These are phyloP conservation scores for Ramicandelaber brevisporus DNA, from an alignment of 192 early-diverging fungal species.

Conservation along the genomic window DNA sequence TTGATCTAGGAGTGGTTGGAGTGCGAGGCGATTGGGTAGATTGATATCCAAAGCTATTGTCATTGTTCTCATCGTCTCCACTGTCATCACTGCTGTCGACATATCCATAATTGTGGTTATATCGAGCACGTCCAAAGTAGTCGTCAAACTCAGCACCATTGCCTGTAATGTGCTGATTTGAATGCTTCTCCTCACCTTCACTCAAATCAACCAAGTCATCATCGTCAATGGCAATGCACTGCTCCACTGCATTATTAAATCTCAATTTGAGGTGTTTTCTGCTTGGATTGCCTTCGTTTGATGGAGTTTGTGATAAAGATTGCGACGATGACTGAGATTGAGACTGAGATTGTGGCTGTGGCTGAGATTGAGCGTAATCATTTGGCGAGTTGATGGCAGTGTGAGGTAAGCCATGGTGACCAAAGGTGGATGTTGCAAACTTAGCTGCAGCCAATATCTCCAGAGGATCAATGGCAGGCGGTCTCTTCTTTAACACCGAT, in stretches of 20 bases:
- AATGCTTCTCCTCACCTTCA: no score
- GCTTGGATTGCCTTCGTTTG: no score
- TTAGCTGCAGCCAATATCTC: no score
- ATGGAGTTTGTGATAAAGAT: no score
- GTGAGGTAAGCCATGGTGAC: background rate
- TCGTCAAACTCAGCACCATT: no score
- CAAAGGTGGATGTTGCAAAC: background rate
- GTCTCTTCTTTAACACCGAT: no score
- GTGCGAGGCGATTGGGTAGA: background rate
- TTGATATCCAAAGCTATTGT: background rate
- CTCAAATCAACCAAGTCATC: no score
- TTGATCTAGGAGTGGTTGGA: no score
- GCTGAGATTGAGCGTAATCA: background rate
- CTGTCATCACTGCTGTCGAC: background rate
- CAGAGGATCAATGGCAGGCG: no score
- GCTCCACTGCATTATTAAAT: constrained; percentile 1
- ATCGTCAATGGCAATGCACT: constrained; percentile 1
- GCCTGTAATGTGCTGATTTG: no score
- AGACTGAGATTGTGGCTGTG: background rate
- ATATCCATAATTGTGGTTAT: no score
- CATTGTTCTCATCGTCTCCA: background rate
- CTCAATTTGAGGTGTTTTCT: constrained; percentile 1
- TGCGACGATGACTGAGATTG: background rate
- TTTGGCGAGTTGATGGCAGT: background rate
- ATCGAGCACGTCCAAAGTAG: no score